Conservation (phyloP, 495 filamentous ascomycete genomes). For the Pseudevernia furfuracea region DNA sequence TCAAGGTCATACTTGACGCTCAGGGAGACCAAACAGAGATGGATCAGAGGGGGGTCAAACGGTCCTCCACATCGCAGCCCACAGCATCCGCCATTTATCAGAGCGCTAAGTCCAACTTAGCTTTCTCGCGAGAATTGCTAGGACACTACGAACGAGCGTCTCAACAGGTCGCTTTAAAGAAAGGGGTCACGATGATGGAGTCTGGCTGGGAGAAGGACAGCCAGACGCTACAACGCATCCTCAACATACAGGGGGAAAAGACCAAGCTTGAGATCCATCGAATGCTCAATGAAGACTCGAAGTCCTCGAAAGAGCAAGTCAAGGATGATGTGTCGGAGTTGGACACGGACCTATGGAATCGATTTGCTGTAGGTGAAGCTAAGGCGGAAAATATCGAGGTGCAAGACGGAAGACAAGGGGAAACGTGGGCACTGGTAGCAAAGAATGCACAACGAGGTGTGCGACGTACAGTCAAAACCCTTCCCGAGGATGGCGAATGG, state of each 20-base stretch:
- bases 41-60: no score
- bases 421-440: constrained; percentile 27
- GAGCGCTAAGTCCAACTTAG: constrained; percentile 9
- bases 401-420: not conserved
- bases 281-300: not conserved
- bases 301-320: not conserved
- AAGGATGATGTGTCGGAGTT: not conserved
- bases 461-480: constrained; percentile 29
- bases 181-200: constrained; percentile 5
- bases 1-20: not conserved
- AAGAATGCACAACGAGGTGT: constrained; percentile 33
- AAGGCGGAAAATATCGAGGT: not conserved
- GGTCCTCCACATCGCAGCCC: not conserved
- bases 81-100: constrained; percentile 5
- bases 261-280: constrained; percentile 2
- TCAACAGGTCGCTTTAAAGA: constrained; percentile 4
- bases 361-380: constrained; percentile 6
- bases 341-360: constrained; percentile 11
- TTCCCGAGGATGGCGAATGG: constrained; percentile 17
- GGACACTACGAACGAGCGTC: constrained; percentile 15
- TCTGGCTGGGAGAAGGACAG: constrained; percentile 15
- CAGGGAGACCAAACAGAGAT: not conserved
- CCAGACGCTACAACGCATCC: constrained; percentile 12
- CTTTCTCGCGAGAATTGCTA: constrained; percentile 14
- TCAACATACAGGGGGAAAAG: constrained; percentile 11